Evolutionary conservation across 306 rosid genomes (phyloP).

Genomic region (Medicago ruthenica): DNA sequence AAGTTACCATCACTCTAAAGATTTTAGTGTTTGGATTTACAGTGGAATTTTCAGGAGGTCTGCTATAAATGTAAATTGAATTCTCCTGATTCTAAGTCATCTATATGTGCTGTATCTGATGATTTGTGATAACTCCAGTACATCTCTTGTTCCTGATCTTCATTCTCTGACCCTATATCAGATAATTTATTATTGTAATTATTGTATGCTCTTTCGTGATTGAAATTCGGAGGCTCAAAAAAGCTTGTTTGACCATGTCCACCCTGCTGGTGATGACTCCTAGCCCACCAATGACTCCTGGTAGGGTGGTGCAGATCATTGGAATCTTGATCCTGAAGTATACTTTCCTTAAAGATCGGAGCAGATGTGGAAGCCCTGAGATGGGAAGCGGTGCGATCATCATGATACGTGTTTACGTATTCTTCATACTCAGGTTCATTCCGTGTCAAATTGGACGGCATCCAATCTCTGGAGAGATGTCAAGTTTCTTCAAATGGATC

Average conservation of each 20-base stretch:
- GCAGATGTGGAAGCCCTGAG: conserved; percentile 71
- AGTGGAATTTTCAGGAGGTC: conserved; percentile 60
- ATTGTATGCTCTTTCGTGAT: conserved; percentile 39
- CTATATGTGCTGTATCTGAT: conserved; percentile 50
- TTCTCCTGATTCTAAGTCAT: conserved; percentile 68
- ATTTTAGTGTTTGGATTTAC: conserved; percentile 46
- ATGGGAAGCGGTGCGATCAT: conserved; percentile 53
- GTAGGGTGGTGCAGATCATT: conserved; percentile 39
- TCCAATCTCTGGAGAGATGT: conserved; percentile 57
- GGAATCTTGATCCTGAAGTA: conserved; percentile 50
- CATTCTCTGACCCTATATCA: conserved; percentile 73
- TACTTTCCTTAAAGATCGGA: conserved; percentile 64
- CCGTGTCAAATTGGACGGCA: conserved; percentile 49
- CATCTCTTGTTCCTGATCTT: conserved; percentile 54
- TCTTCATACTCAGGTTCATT: conserved; percentile 52
- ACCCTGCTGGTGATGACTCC: conserved; percentile 43
- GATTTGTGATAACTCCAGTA: conserved; percentile 52
- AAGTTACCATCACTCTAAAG: conserved; percentile 48
- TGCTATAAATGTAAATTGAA: conserved; percentile 65
- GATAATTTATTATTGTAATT: conserved; percentile 51
- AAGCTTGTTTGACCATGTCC: conserved; percentile 70
- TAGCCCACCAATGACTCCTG: conserved; percentile 85
- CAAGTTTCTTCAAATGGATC: conserved; percentile 51
- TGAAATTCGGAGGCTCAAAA: conserved; percentile 85
- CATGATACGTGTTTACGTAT: conserved; percentile 38